These are phyloP conservation scores for Eimeria sp. DNA, from an alignment of 169 alveolate species.

Conservation along the genomic window DNA sequence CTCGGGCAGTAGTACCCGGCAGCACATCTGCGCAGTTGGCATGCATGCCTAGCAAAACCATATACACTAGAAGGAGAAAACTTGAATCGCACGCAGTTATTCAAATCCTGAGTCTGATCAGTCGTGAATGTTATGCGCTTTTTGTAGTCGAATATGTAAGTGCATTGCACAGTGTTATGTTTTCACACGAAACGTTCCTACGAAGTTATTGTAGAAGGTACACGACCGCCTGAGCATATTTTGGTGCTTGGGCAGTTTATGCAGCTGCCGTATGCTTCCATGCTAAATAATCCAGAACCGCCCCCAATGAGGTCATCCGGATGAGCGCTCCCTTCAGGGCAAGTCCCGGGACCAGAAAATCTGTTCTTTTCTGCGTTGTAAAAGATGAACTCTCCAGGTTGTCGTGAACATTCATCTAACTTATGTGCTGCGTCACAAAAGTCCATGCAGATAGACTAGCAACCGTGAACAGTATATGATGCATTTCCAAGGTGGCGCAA, in stretches of 20 bases:
- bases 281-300: constrained; percentile 13
- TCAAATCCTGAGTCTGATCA: neutral
- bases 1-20: constrained; percentile 55
- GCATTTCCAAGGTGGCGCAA: neutral
- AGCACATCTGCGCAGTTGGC: constrained; percentile 28
- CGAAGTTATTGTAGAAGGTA: neutral
- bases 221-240: constrained; percentile 20
- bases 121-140: neutral
- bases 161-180: neutral
- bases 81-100: neutral
- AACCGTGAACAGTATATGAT: neutral
- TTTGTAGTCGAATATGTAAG: neutral
- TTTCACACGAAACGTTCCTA: neutral
- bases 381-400: constrained; percentile 41
- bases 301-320: neutral
- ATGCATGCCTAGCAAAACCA: neutral
- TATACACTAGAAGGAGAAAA: neutral
- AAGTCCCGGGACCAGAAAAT: neutral
- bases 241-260: constrained; percentile 33
- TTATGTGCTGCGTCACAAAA: neutral
- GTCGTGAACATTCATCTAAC: constrained; percentile 31
- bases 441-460: neutral
- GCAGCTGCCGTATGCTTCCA: constrained; percentile 70
- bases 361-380: neutral
- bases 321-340: constrained; percentile 52